phyloP scores from a whole-genome alignment of 2,329 filamentous ascomycete species.

The Pseudogymnoascus sp. region DNA sequence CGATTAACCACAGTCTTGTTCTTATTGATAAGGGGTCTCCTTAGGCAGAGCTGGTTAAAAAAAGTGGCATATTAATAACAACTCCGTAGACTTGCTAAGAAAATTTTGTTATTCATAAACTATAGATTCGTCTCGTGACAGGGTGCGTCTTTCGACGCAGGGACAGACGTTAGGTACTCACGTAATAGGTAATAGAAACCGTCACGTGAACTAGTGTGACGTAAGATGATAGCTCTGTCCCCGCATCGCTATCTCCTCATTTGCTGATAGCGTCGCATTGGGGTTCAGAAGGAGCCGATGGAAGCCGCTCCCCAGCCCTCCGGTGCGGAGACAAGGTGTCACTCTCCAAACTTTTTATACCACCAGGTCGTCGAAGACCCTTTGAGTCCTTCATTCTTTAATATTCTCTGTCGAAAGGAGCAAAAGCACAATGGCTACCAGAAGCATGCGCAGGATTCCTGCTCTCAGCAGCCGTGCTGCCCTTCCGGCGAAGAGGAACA shows the following conservation, averaged over 20 bases:
- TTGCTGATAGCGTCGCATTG: slow-evolving; percentile 7
- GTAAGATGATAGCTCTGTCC: slow-evolving; percentile 1
- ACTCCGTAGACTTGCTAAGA: no score
- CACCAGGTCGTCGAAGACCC: not conserved
- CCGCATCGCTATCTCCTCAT: slow-evolving; percentile 7
- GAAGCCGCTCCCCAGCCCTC: slow-evolving; percentile 1
- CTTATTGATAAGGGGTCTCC: no score
- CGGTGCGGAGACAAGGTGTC: not conserved
- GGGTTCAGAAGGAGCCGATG: not conserved
- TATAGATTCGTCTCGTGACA: no score
- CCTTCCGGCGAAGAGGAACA: not conserved
- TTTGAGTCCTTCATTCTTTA: not conserved
- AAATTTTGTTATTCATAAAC: no score
- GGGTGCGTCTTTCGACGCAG: no score
- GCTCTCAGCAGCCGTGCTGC: not conserved
- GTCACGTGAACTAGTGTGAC: slow-evolving; percentile 5
- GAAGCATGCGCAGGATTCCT: slow-evolving; percentile 2
- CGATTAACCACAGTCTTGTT: no score
- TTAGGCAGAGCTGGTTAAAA: no score
- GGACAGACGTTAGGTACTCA: no score
- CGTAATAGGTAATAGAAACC: not conserved
- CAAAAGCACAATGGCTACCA: not conserved
- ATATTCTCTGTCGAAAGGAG: not conserved
- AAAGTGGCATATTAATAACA: no score
- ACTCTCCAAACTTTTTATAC: not conserved